Conservation (phyloP, 805 yeast genomes). For the Cyberlindnera xylosilytica region DNA sequence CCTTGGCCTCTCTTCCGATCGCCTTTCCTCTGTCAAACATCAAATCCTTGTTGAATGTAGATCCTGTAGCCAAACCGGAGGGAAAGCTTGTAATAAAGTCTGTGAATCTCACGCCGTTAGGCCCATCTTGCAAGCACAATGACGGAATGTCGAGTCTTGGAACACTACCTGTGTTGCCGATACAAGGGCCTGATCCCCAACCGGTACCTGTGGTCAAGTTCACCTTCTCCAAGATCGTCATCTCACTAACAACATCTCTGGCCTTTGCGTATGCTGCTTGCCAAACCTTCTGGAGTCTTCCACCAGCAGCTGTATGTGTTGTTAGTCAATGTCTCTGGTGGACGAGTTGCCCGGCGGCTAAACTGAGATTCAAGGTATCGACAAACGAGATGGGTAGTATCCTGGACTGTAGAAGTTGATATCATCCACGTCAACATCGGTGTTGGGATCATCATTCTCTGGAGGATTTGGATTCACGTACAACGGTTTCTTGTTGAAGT, state of each 20-base stretch:
- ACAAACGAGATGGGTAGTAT: conserved; percentile 27
- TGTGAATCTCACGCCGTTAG: conserved; percentile 55
- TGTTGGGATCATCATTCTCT: conserved; percentile 5
- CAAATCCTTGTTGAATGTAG: conserved; percentile 53
- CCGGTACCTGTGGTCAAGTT: conserved; percentile 64
- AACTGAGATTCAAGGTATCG: conserved; percentile 3
- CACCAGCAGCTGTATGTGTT: conserved; percentile 34
- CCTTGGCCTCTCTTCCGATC: conserved; percentile 50
- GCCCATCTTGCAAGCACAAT: conserved; percentile 61
- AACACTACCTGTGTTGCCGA: conserved; percentile 58
- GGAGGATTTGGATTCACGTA: conserved; percentile 23
- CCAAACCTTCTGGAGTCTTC: conserved; percentile 52
- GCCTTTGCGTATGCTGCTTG: conserved; percentile 55
- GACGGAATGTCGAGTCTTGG: conserved; percentile 53
- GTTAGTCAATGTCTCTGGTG: conserved; percentile 6
- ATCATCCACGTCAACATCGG: conserved; percentile 16
- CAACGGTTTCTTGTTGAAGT: conserved; percentile 20
- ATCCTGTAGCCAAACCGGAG: conserved; percentile 55
- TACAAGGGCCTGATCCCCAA: conserved; percentile 60
- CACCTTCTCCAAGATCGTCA: conserved; percentile 57
- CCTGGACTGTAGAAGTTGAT: conserved; percentile 22
- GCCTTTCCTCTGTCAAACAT: conserved; percentile 53
- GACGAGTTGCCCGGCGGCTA: not conserved
- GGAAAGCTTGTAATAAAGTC: conserved; percentile 58
- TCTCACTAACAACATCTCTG: conserved; percentile 48